Conservation (phyloP, 495 filamentous ascomycete genomes). For the Daldinia concentrica region DNA sequence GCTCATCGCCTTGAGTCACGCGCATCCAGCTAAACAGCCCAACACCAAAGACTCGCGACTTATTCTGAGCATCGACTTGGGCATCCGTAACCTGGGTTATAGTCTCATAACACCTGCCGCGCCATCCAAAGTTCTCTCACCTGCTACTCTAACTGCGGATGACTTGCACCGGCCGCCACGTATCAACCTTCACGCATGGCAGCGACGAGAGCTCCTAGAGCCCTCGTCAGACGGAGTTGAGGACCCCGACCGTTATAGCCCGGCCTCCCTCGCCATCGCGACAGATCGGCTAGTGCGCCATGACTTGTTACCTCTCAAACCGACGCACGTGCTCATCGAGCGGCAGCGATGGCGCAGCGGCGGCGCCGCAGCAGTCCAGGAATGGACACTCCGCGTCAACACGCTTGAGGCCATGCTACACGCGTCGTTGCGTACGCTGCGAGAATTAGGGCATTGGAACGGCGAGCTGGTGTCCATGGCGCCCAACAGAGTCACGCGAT, state of each 20-base stretch:
- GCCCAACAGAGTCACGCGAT: constrained; percentile 53
- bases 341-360: constrained; percentile 80
- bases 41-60: constrained; percentile 26
- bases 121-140: constrained; percentile 13
- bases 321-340: constrained; percentile 70
- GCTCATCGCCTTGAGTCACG: constrained; percentile 11
- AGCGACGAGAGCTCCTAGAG: constrained; percentile 46
- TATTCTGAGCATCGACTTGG: constrained; percentile 88
- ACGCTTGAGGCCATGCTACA: constrained; percentile 91
- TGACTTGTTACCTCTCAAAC: constrained; percentile 56
- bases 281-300: constrained; percentile 69
- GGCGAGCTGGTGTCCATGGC: constrained; percentile 50
- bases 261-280: constrained; percentile 63
- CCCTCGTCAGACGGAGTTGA: constrained; percentile 2
- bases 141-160: background rate
- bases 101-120: constrained; percentile 63
- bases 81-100: constrained; percentile 84
- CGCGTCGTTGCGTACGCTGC: constrained; percentile 71
- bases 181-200: constrained; percentile 46
- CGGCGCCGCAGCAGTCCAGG: constrained; percentile 70
- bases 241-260: constrained; percentile 61
- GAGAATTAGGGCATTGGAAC: constrained; percentile 51
- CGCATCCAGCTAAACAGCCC: constrained; percentile 5
- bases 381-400: constrained; percentile 93
- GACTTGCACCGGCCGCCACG: constrained; percentile 24